Evolutionary conservation across 1,284 basidiomycete species (phyloP), one percentile per base, ranked within the genome.

Genomic region (Rhizoctonia solani): DNA sequence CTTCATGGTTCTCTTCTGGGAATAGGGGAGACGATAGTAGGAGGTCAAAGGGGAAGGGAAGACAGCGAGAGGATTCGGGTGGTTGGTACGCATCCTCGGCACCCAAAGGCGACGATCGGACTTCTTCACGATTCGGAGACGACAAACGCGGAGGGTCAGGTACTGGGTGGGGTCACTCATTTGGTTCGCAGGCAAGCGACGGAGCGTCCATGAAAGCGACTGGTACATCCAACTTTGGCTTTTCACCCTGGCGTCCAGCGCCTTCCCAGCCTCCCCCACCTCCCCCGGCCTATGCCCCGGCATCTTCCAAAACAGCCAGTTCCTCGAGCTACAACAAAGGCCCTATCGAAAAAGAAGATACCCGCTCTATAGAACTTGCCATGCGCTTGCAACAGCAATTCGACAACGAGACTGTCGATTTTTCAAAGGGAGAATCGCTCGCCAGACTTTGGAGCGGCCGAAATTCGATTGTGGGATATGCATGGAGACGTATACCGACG

Each of bases 381-480:
- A 66, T 73, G 14, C 71, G 77, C 39, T 70, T 79, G 67, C 85
- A 87, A 71, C 69, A 73, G 2, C 70, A 79, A 58, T 84, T 76
- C 61, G 80, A 85, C 46, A 75, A 75, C 4, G 84, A 86, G 74
- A 76, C 85, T 65, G 55, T 55, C 19, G 54, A 68, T 4, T 71
- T 70, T 23, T 79, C 78, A 41, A 68, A 63, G 9, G 63, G 54
- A 14, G 39, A 54, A 30, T 34, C 30, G 6, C 42, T 66, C 11
- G 53, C 63, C 13, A 41, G 29, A 9, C 53, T 1, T 19, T 25
- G 4, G 52, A 66, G 27, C 23, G 42, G 9, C 63, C 41, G 1
- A 72, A 76, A 25, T 87, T 87, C 69, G 74, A 80, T 27, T 89
- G 87, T 70, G 76, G 78, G 4, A 79, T 88, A 34, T 89, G 88